Evolutionary conservation across 257 asterid genomes (phyloP), one percentile per base, ranked within the genome.

Genomic region (Solanum boliviense): DNA sequence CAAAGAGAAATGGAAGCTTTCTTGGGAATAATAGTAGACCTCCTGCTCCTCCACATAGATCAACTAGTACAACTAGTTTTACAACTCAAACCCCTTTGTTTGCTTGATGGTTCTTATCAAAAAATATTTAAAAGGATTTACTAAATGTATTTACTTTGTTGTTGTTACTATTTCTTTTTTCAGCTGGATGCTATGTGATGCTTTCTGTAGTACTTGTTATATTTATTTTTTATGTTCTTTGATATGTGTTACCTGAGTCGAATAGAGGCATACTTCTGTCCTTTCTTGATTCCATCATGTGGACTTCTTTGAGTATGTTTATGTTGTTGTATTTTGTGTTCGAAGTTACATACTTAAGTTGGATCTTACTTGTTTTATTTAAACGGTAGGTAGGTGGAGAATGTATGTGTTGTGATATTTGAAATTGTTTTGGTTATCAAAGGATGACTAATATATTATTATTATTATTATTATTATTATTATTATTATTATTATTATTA

Each of bases 1-100:
- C 74, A 31, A 90, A 39, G 79, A 89, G 88, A 65, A 90, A 87
- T 88, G 86, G 86, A 36, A 89, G 90, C 89, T 90, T 91, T 88
- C 39, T 82, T 58, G 90, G 86, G 5, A 89, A 76, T 84, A 89
- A 58, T 81, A 70, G 21, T 60, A 88, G 88, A 85, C 91, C 93
- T 46, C 91, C 92, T 68, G 21, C 74, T 10, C 87, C 91, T 74
- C 92, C 93, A 44, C 89, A 84, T 73, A 88, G 88, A 83, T 87
- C 95, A 74, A 46, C 89, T 74, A 86, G 89, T 52, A 89, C 95
- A 73, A 65, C 89, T 75, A 86, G 89, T 68, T 89, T 92, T 62
- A 60, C 92, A 36, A 88, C 84, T 72, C 93, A 81, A 71, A 84
- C 90, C 44, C 90, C 88, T 84, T 88, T 91, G 65, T 91, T 92